Percentiles rank a stretch among this genome's conserved stretches.
phyloP scores from a whole-genome alignment of 2,329 filamentous ascomycete genomes.

The Lasiodiplodia hormozganensis region DNA sequence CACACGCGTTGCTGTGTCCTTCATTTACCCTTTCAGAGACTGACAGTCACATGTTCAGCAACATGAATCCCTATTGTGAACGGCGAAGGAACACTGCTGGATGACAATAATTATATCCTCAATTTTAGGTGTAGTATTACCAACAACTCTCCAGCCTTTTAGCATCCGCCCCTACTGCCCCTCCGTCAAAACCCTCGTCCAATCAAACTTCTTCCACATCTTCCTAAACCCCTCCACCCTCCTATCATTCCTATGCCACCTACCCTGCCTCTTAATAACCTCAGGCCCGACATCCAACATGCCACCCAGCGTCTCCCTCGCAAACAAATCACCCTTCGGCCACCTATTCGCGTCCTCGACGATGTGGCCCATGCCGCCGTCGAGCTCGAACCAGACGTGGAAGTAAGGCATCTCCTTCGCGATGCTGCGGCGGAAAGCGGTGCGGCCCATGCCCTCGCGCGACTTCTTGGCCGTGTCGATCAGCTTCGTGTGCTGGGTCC shows the following conservation, averaged over 20 bases:
- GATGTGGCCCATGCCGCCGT: conserved; percentile 90
- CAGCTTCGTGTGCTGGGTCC: conserved; percentile 93
- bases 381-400: conserved; percentile 90
- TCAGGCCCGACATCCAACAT: conserved; percentile 86
- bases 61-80: not conserved
- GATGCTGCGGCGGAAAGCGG: conserved; percentile 81
- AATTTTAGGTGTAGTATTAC: not conserved
- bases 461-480: conserved; percentile 80
- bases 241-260: conserved; percentile 74
- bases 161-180: conserved; percentile 36
- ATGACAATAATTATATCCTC: not conserved
- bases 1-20: not conserved
- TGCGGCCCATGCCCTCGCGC: conserved; percentile 73
- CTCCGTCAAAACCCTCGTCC: conserved; percentile 70
- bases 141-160: not conserved
- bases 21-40: not conserved
- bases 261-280: conserved; percentile 86
- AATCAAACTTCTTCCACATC: conserved; percentile 92
- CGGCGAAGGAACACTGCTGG: too few species aligned
- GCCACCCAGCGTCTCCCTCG: conserved; percentile 87
- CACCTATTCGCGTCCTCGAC: conserved; percentile 86
- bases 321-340: conserved; percentile 92
- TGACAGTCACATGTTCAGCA: not conserved
- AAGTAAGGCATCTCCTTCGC: conserved; percentile 99
- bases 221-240: conserved; percentile 81